Evolutionary conservation across 2,329 filamentous ascomycete species (phyloP), one percentile per base, ranked within the genome.

Genomic region (Fusarium liriodendri): DNA sequence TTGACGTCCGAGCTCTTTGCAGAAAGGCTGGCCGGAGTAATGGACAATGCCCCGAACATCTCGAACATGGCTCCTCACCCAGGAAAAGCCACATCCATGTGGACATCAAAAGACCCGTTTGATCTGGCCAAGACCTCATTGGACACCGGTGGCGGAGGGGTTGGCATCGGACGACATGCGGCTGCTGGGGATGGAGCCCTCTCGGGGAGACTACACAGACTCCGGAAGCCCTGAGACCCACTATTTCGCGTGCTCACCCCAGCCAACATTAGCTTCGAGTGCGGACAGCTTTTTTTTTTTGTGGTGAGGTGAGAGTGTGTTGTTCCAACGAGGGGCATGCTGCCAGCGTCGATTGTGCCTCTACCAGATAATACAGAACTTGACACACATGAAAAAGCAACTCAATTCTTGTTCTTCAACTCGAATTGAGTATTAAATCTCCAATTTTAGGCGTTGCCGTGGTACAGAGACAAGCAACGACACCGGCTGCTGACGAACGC

Each of bases 131-230:
- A 47, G 47, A 20, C 42, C 37, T 22, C 40, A 74, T 73, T 74
- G 71, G 71, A 45, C 25, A 61, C 55, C 59, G 65, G 40, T 70
- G 70, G 45, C 32, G 14, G 57, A 59, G 57, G 25, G 59, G 29
- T 50, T 62, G 55, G 20, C 57, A 59, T 67, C 42, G 65, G 72
- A 70, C 45, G 62, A 70, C 58, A 52, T 73, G 71, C 57, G 67
- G 71, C 64, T 72, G 42, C 14, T 50, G 47, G 59, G n/a, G 42
- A 62, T 62, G 60, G 45, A 62, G 60, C 25, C 60, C 33, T 45
- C n/a, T 14, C 71, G 71, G 71, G 71, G 71, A 62, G 18, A 40
- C 71, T 74, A 74, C 50, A 37, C 29, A 22, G 35, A 66, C 71
- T 74, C 71, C 71, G 68, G 59, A 52, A 27, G 25, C 13, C n/a